Evolutionary conservation across 202 grass and related monocot genomes (phyloP).

Genomic region (Cymbopogon flexuosus): DNA sequence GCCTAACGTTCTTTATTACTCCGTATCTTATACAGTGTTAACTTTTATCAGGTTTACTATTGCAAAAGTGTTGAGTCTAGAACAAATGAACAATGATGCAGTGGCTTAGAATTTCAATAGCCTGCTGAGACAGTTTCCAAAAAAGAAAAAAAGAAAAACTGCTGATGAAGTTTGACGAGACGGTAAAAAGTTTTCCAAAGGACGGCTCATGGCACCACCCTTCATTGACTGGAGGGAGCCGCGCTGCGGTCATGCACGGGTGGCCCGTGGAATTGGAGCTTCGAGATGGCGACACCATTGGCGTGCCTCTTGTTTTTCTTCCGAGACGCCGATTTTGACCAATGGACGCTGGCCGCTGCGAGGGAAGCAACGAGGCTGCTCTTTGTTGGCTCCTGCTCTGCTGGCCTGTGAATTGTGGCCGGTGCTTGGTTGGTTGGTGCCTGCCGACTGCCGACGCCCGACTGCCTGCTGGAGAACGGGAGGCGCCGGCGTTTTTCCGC

Average conservation of each 20-base stretch:
- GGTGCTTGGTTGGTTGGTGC: background rate
- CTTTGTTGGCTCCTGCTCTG: background rate
- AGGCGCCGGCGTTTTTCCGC: constrained; percentile 38
- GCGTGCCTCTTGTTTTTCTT: constrained; percentile 14
- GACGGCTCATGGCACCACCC: background rate
- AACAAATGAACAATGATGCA: background rate
- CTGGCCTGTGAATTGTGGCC: background rate
- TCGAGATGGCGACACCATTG: background rate
- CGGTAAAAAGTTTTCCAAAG: background rate
- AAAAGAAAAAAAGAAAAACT: too few species aligned
- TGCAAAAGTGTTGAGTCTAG: background rate
- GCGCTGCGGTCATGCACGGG: background rate
- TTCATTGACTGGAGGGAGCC: background rate
- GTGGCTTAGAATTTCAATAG: background rate
- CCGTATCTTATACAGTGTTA: background rate
- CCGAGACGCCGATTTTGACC: constrained; percentile 23
- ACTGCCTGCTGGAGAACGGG: background rate
- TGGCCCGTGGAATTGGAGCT: background rate
- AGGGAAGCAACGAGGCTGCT: background rate
- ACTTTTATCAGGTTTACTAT: background rate
- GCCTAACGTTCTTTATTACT: background rate
- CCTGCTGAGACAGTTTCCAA: background rate
- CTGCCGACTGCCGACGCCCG: background rate
- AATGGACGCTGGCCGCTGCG: background rate
- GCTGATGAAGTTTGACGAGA: background rate